These are phyloP conservation scores for Microbotryomycetes sp. DNA, from an alignment of 1,284 basidiomycete species.

Conservation along the genomic window DNA sequence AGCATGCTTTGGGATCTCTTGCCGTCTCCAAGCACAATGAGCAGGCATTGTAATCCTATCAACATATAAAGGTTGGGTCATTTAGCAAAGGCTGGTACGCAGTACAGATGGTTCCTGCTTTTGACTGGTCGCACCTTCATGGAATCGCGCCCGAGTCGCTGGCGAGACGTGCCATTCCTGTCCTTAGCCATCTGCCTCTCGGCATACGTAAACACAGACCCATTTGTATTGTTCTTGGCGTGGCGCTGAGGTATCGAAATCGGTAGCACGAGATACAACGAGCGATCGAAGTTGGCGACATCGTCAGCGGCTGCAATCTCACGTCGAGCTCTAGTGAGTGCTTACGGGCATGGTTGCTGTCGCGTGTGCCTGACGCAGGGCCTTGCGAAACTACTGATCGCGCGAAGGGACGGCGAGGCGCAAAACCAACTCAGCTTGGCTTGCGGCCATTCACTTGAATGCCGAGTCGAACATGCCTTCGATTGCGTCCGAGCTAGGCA, in stretches of 20 bases:
- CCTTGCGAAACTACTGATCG: too few species aligned
- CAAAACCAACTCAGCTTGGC: too few species aligned
- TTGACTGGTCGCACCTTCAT: slow-evolving; percentile 14
- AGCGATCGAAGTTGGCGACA: too few species aligned
- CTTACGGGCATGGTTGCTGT: too few species aligned
- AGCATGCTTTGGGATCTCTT: slow-evolving; percentile 69
- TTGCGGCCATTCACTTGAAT: too few species aligned
- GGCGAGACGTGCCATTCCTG: slow-evolving; percentile 42
- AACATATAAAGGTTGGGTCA: background rate
- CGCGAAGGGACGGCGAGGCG: too few species aligned
- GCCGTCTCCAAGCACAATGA: slow-evolving; percentile 45
- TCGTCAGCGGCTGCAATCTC: too few species aligned
- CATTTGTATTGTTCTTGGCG: slow-evolving; percentile 76
- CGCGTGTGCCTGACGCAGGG: too few species aligned
- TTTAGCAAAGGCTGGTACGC: background rate
- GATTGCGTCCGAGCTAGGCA: slow-evolving; percentile 14
- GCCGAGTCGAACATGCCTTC: background rate
- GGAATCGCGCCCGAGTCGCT: slow-evolving; percentile 21
- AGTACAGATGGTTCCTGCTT: background rate
- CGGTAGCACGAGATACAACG: too few species aligned
- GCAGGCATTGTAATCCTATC: slow-evolving; percentile 26
- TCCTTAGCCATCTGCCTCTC: slow-evolving; percentile 76
- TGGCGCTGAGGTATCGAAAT: slow-evolving; percentile 48
- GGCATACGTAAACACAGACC: slow-evolving; percentile 66
- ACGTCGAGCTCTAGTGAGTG: too few species aligned